A percentile compares a stretch with the other conserved stretches of the same genome.
Evolutionary conservation across 495 filamentous ascomycete genomes (phyloP).

Genomic region (Polyplosphaeria fusca): DNA sequence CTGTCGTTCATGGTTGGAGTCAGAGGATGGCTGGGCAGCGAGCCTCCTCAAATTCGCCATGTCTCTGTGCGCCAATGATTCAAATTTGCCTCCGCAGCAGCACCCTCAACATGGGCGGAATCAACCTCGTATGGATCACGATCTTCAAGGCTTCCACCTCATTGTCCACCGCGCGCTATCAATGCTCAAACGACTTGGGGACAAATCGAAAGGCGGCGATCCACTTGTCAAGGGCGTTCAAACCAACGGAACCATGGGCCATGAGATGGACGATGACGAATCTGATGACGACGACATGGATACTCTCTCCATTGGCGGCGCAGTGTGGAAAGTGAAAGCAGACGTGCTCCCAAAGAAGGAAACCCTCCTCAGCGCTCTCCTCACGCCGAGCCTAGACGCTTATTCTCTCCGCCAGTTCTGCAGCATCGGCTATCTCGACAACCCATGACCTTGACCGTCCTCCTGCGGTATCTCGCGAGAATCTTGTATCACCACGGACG

Average conservation of each 20-base stretch:
- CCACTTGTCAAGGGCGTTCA: constrained; percentile 17
- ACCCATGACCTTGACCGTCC: background rate
- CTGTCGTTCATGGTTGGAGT: constrained; percentile 78
- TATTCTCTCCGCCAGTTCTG: constrained; percentile 36
- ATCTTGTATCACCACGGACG: too few relatives aligned
- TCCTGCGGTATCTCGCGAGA: too few relatives aligned
- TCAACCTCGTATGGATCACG: constrained; percentile 11
- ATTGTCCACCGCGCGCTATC: constrained; percentile 49
- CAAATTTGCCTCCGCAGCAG: constrained; percentile 31
- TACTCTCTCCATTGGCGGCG: constrained; percentile 11
- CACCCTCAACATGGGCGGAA: constrained; percentile 6
- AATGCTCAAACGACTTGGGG: constrained; percentile 56
- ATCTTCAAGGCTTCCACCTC: constrained; percentile 35
- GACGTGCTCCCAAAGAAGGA: constrained; percentile 42
- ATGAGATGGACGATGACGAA: constrained; percentile 5
- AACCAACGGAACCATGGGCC: constrained; percentile 13
- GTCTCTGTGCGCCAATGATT: constrained; percentile 53
- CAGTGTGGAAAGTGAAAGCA: constrained; percentile 27
- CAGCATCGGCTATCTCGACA: constrained; percentile 31
- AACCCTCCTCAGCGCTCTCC: constrained; percentile 37
- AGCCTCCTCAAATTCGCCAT: constrained; percentile 71
- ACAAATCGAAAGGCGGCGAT: constrained; percentile 41
- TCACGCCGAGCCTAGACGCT: constrained; percentile 34
- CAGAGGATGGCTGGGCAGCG: constrained; percentile 78
- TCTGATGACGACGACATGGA: constrained; percentile 24